These are phyloP conservation scores for Solanum pimpinellifolium DNA, from an alignment of 257 asterid genomes.

Conservation along the genomic window DNA sequence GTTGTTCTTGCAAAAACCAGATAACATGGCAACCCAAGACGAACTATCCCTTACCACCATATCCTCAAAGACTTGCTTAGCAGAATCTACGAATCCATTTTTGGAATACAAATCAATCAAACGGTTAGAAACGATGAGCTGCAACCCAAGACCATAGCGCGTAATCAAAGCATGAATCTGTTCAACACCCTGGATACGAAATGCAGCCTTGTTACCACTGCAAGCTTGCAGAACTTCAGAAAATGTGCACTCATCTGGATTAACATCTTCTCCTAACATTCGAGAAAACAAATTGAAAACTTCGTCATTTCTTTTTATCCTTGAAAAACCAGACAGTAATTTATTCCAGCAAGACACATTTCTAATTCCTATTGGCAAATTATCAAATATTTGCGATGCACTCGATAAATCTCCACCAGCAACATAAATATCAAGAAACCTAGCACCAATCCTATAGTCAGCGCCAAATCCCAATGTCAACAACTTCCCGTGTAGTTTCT, in stretches of 20 bases:
- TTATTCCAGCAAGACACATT: constrained; percentile 21
- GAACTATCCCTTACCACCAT: constrained; percentile 52
- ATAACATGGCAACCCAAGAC: constrained; percentile 84
- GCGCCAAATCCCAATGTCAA: constrained; percentile 12
- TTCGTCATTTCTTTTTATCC: constrained; percentile 14
- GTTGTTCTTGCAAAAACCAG: constrained; percentile 55
- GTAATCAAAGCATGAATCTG: constrained; percentile 64
- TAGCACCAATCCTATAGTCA: constrained; percentile 1
- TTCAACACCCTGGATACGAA: constrained; percentile 16
- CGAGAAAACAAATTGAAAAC: constrained; percentile 23
- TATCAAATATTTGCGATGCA: constrained; percentile 18
- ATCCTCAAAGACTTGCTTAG: constrained; percentile 34
- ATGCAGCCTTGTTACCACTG: constrained; percentile 16
- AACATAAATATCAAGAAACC: constrained; percentile 18
- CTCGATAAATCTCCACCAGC: constrained; percentile 18
- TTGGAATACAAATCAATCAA: constrained; percentile 63
- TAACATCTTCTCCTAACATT: constrained; percentile 12
- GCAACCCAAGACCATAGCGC: constrained; percentile 32
- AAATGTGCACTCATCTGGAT: constrained; percentile 28
- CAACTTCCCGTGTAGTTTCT: constrained; percentile 17
- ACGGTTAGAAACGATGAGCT: constrained; percentile 41
- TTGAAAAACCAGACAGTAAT: constrained; percentile 9
- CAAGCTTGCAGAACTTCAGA: constrained; percentile 41
- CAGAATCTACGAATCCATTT: constrained; percentile 44
- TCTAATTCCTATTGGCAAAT: constrained; percentile 7